These are phyloP conservation scores for Penicillium mononematosum DNA, from an alignment of 495 filamentous ascomycete species.

Conservation along the genomic window DNA sequence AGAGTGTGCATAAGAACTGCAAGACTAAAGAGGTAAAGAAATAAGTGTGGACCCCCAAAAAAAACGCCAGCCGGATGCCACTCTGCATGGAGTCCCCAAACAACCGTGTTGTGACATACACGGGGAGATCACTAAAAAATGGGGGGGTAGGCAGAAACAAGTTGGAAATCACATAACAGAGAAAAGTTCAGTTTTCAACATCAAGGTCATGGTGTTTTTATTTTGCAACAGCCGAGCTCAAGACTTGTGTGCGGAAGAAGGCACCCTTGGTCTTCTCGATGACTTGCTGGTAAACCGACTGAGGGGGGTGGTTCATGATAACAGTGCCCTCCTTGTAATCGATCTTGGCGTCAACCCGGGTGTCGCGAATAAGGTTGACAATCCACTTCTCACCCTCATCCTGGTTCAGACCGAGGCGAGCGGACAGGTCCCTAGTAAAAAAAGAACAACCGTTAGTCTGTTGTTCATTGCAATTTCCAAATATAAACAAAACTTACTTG, in stretches of 20 bases:
- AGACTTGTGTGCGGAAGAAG: constrained; percentile 82
- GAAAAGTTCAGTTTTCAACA: constrained; percentile 35
- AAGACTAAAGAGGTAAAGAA: constrained; percentile 34
- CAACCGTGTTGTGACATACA: constrained; percentile 40
- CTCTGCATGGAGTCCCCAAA: constrained; percentile 42
- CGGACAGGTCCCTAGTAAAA: constrained; percentile 70
- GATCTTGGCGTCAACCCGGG: constrained; percentile 95
- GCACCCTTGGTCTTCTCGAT: constrained; percentile 95
- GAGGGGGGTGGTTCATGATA: constrained; percentile 98
- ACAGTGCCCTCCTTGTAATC: constrained; percentile 98
- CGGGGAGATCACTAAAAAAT: constrained; percentile 38
- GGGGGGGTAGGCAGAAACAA: constrained; percentile 39
- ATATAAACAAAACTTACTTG: constrained; percentile 53
- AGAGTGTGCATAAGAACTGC: constrained; percentile 26
- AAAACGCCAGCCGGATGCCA: constrained; percentile 53
- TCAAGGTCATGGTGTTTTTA: constrained; percentile 36
- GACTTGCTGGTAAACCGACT: constrained; percentile 97
- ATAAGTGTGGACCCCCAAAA: constrained; percentile 46
- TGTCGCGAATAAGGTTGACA: constrained; percentile 97
- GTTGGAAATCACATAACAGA: constrained; percentile 39
- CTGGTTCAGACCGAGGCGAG: constrained; percentile 80
- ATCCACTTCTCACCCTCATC: constrained; percentile 99
- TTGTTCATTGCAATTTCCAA: background rate
- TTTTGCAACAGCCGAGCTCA: constrained; percentile 57
- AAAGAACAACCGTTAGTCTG: constrained; percentile 22